Evolutionary conservation across 148 eudicot species (phyloP).

Genomic region (Rhododendron vialii): DNA sequence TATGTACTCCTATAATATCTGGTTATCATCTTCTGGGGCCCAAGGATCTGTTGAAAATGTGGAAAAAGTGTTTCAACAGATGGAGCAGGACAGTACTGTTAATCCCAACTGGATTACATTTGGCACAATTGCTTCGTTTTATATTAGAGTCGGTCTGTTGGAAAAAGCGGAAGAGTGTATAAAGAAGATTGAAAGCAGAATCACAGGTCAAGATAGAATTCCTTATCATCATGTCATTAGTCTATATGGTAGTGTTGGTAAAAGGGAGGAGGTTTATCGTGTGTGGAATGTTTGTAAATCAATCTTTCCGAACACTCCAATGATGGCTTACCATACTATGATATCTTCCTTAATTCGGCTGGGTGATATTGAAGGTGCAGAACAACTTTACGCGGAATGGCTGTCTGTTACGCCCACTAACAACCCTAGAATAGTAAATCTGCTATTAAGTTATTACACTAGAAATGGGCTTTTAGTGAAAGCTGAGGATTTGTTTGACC

Average conservation of each 20-base stretch:
- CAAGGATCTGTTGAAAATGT: conserved; percentile 56
- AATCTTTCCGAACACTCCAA: conserved; percentile 41
- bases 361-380: conserved; percentile 72
- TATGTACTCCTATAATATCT: conserved; percentile 71
- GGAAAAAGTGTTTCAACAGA: conserved; percentile 60
- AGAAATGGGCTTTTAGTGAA: conserved; percentile 51
- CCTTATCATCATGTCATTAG: conserved; percentile 80
- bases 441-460: conserved; percentile 56
- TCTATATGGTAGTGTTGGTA: conserved; percentile 61
- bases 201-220: conserved; percentile 48
- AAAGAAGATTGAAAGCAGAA: conserved; percentile 53
- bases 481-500: conserved; percentile 52
- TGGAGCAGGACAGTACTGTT: conserved; percentile 37
- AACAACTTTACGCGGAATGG: conserved; percentile 75
- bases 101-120: conserved; percentile 72
- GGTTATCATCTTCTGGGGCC: conserved; percentile 69
- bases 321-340: conserved; percentile 63
- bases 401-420: conserved; percentile 37
- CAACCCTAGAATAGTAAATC: conserved; percentile 70
- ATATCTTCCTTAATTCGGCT: conserved; percentile 63
- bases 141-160: conserved; percentile 41
- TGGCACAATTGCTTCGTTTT: conserved; percentile 70
- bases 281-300: conserved; percentile 68
- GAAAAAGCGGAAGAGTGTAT: conserved; percentile 63
- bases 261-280: conserved; percentile 66